Percentiles rank a stretch among this genome's conserved stretches.
phyloP scores from a whole-genome alignment of 2,329 filamentous ascomycete genomes.

The Aureobasidium sp. region DNA sequence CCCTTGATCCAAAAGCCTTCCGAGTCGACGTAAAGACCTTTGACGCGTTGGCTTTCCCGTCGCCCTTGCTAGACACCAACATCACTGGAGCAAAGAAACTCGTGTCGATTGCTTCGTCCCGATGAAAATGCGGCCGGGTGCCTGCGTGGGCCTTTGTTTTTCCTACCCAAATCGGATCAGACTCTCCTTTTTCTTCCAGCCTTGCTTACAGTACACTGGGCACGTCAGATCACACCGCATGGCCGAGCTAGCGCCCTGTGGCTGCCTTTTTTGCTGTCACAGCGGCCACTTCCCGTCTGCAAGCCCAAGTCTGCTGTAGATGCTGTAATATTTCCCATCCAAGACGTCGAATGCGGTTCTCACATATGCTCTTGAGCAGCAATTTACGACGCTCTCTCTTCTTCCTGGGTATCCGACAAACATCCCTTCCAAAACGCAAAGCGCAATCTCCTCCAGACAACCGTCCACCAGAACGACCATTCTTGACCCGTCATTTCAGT shows the following conservation, averaged over 20 bases:
- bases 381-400: neutral
- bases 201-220: conserved; percentile 4
- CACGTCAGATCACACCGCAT: conserved; percentile 2
- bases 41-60: neutral
- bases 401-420: no score
- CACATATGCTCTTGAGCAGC: neutral
- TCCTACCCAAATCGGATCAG: neutral
- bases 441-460: neutral
- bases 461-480: no score
- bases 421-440: neutral
- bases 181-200: neutral
- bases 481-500: no score
- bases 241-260: neutral
- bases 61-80: neutral
- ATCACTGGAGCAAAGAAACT: neutral
- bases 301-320: neutral
- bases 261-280: neutral
- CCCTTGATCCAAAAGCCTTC: neutral
- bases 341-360: neutral
- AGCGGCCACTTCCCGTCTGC: neutral
- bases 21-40: neutral
- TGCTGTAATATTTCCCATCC: neutral
- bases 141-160: neutral
- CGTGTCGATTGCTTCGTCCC: neutral
- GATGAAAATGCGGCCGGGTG: neutral